Evolutionary conservation across 2,329 filamentous ascomycete species (phyloP), one percentile per base, ranked within the genome.

Genomic region (Fusarium liriodendri): DNA sequence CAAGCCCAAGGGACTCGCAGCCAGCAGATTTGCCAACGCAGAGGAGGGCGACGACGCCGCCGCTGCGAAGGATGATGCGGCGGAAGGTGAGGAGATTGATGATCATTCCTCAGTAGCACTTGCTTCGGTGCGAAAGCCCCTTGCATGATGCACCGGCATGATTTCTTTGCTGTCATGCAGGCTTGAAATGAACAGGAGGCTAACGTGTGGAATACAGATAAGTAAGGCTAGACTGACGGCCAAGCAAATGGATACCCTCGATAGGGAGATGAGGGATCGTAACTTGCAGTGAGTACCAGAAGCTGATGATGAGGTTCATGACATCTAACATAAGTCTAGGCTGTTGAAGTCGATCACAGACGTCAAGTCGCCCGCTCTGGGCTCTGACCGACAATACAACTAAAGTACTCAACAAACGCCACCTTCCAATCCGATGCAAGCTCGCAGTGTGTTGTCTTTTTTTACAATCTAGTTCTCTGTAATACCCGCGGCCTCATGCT

Each of bases 71-170:
- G 81, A 82, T 65, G 80, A 79, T 58, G 79, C 81, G 79, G 84
- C 84, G 80, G 87, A 88, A 89, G 89, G 88, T 89, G 89, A 91
- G 89, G 84, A 84, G 80, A 84, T 84, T 78, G 87, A 89, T 78
- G 90, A 92, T 80, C 85, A 89, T 85, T 90, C 89, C 82, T 92
- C 90, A 80, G 85, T 87, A 81, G 90, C 90, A 83, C 86, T 92
- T 84, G 90, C 90, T 85, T 89, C 88, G 90, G 90, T 92, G 88
- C 87, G 90, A 85, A 79, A 83, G 82, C 84, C 86, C 86, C 83
- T 83, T 85, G 82, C 81, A 83, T 85, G 81, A 81, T 82, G 79
- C 78, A 80, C 81, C 78, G 64, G 70, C 74, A 77, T 72, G 73
- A 69, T 72, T 72, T 66, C 66, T 61, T 76, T 72, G 58, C 65